These are phyloP conservation scores for Alternaria viburni DNA, from an alignment of 2,329 filamentous ascomycete species.

Conservation along the genomic window DNA sequence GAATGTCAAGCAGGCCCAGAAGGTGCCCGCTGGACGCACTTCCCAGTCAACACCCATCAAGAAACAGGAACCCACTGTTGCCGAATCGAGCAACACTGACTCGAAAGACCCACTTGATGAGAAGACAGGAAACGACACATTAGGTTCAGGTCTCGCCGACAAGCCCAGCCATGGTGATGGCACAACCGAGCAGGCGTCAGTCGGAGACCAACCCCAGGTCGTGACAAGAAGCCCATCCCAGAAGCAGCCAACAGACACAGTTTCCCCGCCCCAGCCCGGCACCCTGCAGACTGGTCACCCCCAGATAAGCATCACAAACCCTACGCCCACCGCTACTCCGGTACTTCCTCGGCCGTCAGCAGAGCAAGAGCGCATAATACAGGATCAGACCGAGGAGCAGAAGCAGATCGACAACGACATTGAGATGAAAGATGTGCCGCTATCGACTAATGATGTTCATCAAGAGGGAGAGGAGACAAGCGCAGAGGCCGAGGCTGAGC, in stretches of 20 bases:
- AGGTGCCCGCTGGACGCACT: constrained; percentile 46
- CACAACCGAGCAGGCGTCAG: constrained; percentile 27
- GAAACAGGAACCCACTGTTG: constrained; percentile 48
- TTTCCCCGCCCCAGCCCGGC: constrained; percentile 41
- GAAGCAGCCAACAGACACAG: constrained; percentile 38
- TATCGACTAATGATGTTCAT: constrained; percentile 59
- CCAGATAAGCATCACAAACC: constrained; percentile 52
- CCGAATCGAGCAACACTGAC: constrained; percentile 53
- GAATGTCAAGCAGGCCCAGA: constrained; percentile 51
- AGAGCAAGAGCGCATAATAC: constrained; percentile 52
- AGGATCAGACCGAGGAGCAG: constrained; percentile 58
- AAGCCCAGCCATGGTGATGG: constrained; percentile 30
- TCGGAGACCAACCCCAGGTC: constrained; percentile 33
- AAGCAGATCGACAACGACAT: constrained; percentile 61
- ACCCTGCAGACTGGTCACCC: constrained; percentile 44
- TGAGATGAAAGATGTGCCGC: constrained; percentile 68
- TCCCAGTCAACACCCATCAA: constrained; percentile 59
- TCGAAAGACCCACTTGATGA: constrained; percentile 56
- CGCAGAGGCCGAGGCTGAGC: constrained; percentile 34
- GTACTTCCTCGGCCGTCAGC: constrained; percentile 43
- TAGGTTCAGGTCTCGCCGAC: constrained; percentile 29
- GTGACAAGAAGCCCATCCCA: constrained; percentile 43
- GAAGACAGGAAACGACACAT: constrained; percentile 44
- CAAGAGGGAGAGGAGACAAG: constrained; percentile 40
- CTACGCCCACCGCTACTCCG: constrained; percentile 52